phyloP scores from a whole-genome alignment of 495 filamentous ascomycete genomes.

The Neurospora discreta region DNA sequence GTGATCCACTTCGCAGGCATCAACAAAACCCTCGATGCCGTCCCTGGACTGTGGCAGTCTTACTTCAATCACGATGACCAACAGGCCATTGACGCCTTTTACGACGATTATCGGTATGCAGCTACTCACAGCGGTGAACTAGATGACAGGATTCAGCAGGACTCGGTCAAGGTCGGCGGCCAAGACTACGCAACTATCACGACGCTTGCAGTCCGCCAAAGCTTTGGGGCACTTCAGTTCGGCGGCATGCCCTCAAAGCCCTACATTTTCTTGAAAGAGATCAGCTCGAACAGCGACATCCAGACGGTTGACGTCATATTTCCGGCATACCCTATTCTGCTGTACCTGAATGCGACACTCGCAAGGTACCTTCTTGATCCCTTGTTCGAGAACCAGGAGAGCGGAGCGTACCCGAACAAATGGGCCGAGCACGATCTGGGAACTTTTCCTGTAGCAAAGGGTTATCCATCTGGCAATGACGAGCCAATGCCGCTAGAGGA shows the following conservation, averaged over 20 bases:
- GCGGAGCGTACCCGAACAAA: constrained; percentile 77
- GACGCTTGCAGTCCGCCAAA: constrained; percentile 73
- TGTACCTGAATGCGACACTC: constrained; percentile 78
- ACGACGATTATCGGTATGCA: constrained; percentile 54
- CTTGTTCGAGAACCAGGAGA: constrained; percentile 78
- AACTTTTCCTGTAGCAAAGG: constrained; percentile 84
- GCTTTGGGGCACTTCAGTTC: constrained; percentile 77
- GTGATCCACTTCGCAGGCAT: constrained; percentile 69
- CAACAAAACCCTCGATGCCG: constrained; percentile 53
- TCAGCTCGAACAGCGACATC: constrained; percentile 84
- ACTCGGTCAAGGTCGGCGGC: constrained; percentile 56
- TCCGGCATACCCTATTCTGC: constrained; percentile 77
- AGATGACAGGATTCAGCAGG: constrained; percentile 54
- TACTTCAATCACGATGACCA: constrained; percentile 43
- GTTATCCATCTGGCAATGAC: constrained; percentile 71
- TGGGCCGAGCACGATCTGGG: constrained; percentile 90
- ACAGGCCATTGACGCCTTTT: constrained; percentile 55
- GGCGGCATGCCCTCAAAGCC: constrained; percentile 67
- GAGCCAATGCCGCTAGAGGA: constrained; percentile 95
- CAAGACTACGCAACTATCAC: constrained; percentile 73
- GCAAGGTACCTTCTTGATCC: constrained; percentile 82
- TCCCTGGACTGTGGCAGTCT: constrained; percentile 68
- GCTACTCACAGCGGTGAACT: constrained; percentile 45
- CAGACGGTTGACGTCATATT: constrained; percentile 97
- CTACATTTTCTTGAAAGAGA: constrained; percentile 87